Evolutionary conservation across 2,329 filamentous ascomycete species (phyloP).

Genomic region (Fusarium sp.): DNA sequence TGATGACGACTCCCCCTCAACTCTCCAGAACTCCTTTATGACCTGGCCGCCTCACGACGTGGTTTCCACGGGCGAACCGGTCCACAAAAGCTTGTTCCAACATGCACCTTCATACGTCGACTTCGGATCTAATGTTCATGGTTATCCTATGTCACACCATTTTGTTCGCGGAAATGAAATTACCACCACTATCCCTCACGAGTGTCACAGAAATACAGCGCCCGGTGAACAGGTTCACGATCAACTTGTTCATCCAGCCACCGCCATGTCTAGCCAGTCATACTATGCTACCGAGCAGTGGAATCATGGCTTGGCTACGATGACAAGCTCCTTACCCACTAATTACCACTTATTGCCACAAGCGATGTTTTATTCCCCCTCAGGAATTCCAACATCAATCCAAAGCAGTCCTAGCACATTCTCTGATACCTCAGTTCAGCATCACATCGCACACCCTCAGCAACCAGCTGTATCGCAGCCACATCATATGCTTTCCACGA

Average conservation of each 20-base stretch:
- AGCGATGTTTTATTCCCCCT: constrained; percentile 63
- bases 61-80: constrained; percentile 54
- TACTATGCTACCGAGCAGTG: constrained; percentile 73
- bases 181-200: constrained; percentile 56
- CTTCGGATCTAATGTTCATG: constrained; percentile 64
- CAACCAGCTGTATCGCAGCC: constrained; percentile 54
- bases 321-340: constrained; percentile 65
- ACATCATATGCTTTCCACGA: constrained; percentile 46
- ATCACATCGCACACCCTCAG: constrained; percentile 52
- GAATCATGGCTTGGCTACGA: constrained; percentile 72
- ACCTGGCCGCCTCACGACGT: constrained; percentile 65
- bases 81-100: constrained; percentile 58
- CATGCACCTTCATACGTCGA: constrained; percentile 68
- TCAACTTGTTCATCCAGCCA: constrained; percentile 63
- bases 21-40: constrained; percentile 66
- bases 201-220: constrained; percentile 59
- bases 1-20: constrained; percentile 69
- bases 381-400: constrained; percentile 63
- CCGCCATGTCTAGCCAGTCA: constrained; percentile 61
- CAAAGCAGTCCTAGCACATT: constrained; percentile 72
- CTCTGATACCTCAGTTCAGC: constrained; percentile 66
- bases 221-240: constrained; percentile 60
- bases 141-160: constrained; percentile 53
- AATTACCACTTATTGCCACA: constrained; percentile 66
- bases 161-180: constrained; percentile 64